These are phyloP conservation scores for Warburgia ugandensis DNA, from an alignment of 164 flowering plant species.

Conservation along the genomic window DNA sequence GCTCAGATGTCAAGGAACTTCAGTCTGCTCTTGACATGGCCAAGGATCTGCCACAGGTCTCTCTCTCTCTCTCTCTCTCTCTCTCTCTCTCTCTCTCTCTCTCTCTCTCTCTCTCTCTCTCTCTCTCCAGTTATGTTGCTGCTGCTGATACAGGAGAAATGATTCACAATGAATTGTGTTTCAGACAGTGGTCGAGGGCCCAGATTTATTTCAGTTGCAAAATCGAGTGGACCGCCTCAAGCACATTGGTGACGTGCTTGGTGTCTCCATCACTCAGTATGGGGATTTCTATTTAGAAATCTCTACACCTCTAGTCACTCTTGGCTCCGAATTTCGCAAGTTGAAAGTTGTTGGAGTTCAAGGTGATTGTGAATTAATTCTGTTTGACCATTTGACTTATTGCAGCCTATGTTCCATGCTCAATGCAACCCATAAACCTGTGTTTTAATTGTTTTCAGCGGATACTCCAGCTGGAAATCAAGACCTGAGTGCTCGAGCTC, in stretches of 20 bases:
- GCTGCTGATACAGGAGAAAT: too few relatives aligned
- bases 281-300: constrained; percentile 78
- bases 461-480: constrained; percentile 33
- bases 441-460: constrained; percentile 5
- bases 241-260: constrained; percentile 74
- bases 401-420: neutral
- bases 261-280: constrained; percentile 55
- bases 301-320: constrained; percentile 56
- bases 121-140: too few relatives aligned
- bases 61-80: neutral
- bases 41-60: neutral
- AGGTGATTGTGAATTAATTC: constrained; percentile 20
- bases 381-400: neutral
- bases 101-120: neutral
- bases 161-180: too few relatives aligned
- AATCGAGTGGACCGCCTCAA: constrained; percentile 76
- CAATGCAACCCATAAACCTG: neutral
- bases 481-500: constrained; percentile 52
- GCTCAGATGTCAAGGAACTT: constrained; percentile 52
- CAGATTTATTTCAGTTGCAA: constrained; percentile 61
- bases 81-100: neutral
- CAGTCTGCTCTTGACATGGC: neutral
- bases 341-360: constrained; percentile 70
- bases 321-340: constrained; percentile 74
- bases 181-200: constrained; percentile 68